A percentile compares a stretch with the other conserved stretches of the same genome.
phyloP scores from a whole-genome alignment of 129 eudicot species.

The Heracleum sosnowskyi region DNA sequence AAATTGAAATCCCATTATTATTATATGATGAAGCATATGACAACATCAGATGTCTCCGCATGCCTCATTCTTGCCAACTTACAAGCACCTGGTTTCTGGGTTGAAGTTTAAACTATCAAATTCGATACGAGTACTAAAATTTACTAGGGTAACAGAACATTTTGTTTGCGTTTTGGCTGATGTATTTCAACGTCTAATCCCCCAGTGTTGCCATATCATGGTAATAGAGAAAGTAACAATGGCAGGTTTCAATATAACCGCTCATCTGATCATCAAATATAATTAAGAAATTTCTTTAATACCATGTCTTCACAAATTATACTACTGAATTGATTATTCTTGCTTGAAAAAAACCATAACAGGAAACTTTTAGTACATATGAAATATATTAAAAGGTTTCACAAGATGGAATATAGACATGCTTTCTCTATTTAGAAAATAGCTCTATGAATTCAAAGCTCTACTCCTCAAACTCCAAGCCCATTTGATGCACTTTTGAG shows the following conservation, averaged over 20 bases:
- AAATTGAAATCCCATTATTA: too few species aligned
- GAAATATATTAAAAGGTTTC: background rate
- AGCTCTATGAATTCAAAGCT: background rate
- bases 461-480: background rate
- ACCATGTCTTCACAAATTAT: too few species aligned
- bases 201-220: background rate
- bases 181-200: background rate
- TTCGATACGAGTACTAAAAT: background rate
- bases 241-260: background rate
- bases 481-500: background rate
- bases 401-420: background rate
- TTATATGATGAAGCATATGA: too few species aligned
- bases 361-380: background rate
- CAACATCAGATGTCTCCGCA: too few species aligned
- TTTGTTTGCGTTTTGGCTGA: background rate
- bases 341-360: background rate
- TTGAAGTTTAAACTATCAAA: background rate
- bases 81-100: background rate
- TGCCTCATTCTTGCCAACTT: background rate
- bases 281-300: too few species aligned
- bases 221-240: background rate
- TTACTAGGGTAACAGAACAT: too few species aligned
- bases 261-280: too few species aligned
- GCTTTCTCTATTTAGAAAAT: background rate
- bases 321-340: background rate